Conservation (phyloP, 2,329 filamentous ascomycete genomes). For the Aspergillus sclerotialis region DNA sequence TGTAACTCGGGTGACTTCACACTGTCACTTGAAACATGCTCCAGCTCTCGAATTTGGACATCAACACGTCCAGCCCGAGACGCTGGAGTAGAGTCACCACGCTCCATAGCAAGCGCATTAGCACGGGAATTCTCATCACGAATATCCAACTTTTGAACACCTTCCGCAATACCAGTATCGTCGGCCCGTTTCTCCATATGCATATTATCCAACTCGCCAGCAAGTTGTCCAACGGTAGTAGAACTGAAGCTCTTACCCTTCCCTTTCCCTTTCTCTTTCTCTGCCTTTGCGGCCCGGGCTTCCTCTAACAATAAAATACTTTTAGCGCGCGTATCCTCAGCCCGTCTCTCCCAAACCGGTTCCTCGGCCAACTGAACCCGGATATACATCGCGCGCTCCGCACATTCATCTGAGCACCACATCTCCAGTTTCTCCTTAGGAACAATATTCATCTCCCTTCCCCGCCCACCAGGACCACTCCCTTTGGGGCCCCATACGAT, state of each 20-base stretch:
- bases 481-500: conserved; percentile 53
- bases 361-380: conserved; percentile 82
- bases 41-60: conserved; percentile 28
- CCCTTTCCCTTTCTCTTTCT: conserved; percentile 12
- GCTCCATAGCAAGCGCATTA: conserved; percentile 28
- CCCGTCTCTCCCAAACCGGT: conserved; percentile 74
- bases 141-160: conserved; percentile 20
- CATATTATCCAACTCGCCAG: conserved; percentile 13
- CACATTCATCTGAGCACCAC: conserved; percentile 81
- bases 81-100: conserved; percentile 22
- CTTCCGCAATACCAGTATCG: conserved; percentile 13
- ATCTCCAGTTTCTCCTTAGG: conserved; percentile 66
- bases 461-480: conserved; percentile 36
- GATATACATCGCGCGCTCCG: conserved; percentile 71
- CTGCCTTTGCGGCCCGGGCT: conserved; percentile 22
- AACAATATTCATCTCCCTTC: conserved; percentile 58
- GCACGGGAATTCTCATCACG: conserved; percentile 14
- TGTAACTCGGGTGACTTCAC: conserved; percentile 25
- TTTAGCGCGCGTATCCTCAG: conserved; percentile 39
- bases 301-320: conserved; percentile 63
- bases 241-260: conserved; percentile 9
- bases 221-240: conserved; percentile 19
- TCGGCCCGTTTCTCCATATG: conserved; percentile 10
- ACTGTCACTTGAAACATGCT: conserved; percentile 7
- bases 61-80: conserved; percentile 23